phyloP scores from a whole-genome alignment of 2,329 filamentous ascomycete genomes.

The Fusarium concolor region DNA sequence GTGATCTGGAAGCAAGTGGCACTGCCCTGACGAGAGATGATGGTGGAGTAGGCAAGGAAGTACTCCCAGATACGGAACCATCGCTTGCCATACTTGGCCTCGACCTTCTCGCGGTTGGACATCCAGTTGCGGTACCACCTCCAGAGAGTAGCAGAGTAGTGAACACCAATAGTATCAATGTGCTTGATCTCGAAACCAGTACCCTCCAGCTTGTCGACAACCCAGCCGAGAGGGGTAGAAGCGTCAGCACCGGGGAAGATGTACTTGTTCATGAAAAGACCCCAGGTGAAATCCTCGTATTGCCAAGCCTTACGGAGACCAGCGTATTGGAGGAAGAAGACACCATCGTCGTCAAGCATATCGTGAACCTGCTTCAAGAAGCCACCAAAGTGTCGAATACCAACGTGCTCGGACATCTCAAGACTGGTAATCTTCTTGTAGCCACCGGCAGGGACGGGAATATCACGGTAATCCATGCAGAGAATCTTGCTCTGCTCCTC shows the following conservation, averaged over 20 bases:
- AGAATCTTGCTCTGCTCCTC: conserved; percentile 92
- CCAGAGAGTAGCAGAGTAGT: conserved; percentile 97
- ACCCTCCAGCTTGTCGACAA: conserved; percentile 85
- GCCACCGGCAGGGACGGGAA: conserved; percentile 73
- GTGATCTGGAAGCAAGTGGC: conserved; percentile 92
- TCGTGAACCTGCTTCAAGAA: conserved; percentile 91
- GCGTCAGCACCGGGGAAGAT: conserved; percentile 97
- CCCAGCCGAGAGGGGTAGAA: conserved; percentile 90
- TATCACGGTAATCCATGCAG: conserved; percentile 98
- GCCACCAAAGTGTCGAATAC: conserved; percentile 83
- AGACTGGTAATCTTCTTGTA: conserved; percentile 98
- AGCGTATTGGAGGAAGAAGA: conserved; percentile 95
- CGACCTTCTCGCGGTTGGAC: conserved; percentile 90
- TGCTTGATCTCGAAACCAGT: conserved; percentile 81
- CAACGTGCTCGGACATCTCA: conserved; percentile 99
- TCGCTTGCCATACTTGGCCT: conserved; percentile 92
- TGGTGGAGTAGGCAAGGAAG: conserved; percentile 89
- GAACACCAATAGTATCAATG: conserved; percentile 93
- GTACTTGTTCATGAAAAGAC: conserved; percentile 99
- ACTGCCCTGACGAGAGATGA: conserved; percentile 84
- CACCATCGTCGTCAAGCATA: conserved; percentile 96
- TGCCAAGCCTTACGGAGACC: conserved; percentile 96
- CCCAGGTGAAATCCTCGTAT: conserved; percentile 98
- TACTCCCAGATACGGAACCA: conserved; percentile 99
- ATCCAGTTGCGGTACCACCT: conserved; percentile 99